Evolutionary conservation across 495 filamentous ascomycete species (phyloP).

Genomic region (Jackrogersella multiformis): DNA sequence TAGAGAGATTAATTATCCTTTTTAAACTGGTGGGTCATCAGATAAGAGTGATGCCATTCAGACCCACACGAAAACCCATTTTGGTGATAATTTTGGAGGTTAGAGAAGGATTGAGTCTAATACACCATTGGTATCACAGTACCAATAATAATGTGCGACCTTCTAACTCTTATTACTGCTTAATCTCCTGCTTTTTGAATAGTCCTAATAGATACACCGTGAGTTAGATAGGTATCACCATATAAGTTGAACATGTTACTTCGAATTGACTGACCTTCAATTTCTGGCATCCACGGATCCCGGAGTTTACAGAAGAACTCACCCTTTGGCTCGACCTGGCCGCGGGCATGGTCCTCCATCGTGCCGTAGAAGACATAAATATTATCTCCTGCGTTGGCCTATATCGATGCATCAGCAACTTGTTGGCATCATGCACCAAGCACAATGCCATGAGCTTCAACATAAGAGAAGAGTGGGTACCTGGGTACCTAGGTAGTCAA

Average conservation of each 20-base stretch:
- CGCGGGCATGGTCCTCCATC: constrained; percentile 61
- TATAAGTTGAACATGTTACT: background rate
- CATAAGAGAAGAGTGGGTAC: background rate
- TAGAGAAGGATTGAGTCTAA: too few relatives aligned
- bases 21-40: too few relatives aligned
- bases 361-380: constrained; percentile 73
- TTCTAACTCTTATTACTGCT: constrained; percentile 51
- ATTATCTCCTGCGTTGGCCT: constrained; percentile 64
- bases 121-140: too few relatives aligned
- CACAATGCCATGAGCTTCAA: background rate
- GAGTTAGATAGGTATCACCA: background rate
- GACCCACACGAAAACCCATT: too few relatives aligned
- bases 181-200: constrained; percentile 69
- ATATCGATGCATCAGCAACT: background rate
- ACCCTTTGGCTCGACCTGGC: constrained; percentile 69
- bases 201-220: constrained; percentile 49
- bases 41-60: too few relatives aligned
- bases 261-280: constrained; percentile 57
- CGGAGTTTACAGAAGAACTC: constrained; percentile 72
- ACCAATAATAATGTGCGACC: too few relatives aligned
- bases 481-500: background rate
- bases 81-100: too few relatives aligned
- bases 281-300: constrained; percentile 70
- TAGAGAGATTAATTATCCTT: too few relatives aligned
- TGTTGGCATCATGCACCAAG: background rate